Conservation (phyloP, 768 basidiomycete genomes). For the Fibroporia radiculosa region DNA sequence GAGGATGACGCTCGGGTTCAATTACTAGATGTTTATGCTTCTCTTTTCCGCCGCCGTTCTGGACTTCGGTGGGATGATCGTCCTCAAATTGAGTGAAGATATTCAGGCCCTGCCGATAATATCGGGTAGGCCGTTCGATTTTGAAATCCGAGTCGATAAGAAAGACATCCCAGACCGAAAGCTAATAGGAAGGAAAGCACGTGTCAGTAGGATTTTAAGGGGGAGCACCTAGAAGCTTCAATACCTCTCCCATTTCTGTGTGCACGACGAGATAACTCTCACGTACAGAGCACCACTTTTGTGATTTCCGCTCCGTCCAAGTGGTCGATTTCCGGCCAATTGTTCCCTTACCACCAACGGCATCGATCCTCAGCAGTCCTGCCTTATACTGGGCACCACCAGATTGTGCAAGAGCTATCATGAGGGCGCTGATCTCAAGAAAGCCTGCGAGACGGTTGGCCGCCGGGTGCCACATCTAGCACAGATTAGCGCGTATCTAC, state of each 20-base stretch:
- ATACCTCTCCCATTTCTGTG: slow-evolving; percentile 80
- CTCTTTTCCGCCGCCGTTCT: slow-evolving; percentile 8
- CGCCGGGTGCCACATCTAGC: slow-evolving; percentile 91
- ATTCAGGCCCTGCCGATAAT: slow-evolving; percentile 79
- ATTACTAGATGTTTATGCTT: slow-evolving; percentile 2
- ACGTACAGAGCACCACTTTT: slow-evolving; percentile 86
- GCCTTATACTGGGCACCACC: slow-evolving; percentile 91
- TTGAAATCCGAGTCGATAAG: slow-evolving; percentile 82
- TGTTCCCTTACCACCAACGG: slow-evolving; percentile 40
- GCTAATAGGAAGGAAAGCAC: slow-evolving; percentile 29
- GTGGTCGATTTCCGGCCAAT: slow-evolving; percentile 39
- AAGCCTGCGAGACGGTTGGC: slow-evolving; percentile 86
- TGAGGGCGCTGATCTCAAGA: slow-evolving; percentile 87
- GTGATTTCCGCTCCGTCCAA: slow-evolving; percentile 60
- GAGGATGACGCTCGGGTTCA: slow-evolving; percentile 12
- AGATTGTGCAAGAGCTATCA: slow-evolving; percentile 65
- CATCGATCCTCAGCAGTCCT: slow-evolving; percentile 64
- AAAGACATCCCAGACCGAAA: slow-evolving; percentile 91
- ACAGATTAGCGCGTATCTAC: neutral
- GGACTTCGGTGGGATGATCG: slow-evolving; percentile 16
- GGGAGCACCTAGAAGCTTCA: neutral
- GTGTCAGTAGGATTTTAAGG: neutral
- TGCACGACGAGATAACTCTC: slow-evolving; percentile 88
- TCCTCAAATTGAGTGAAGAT: slow-evolving; percentile 38
- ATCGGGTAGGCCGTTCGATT: slow-evolving; percentile 85